Evolutionary conservation across 1,284 basidiomycete species (phyloP).

Genomic region (Ceratobasidium theobromae): DNA sequence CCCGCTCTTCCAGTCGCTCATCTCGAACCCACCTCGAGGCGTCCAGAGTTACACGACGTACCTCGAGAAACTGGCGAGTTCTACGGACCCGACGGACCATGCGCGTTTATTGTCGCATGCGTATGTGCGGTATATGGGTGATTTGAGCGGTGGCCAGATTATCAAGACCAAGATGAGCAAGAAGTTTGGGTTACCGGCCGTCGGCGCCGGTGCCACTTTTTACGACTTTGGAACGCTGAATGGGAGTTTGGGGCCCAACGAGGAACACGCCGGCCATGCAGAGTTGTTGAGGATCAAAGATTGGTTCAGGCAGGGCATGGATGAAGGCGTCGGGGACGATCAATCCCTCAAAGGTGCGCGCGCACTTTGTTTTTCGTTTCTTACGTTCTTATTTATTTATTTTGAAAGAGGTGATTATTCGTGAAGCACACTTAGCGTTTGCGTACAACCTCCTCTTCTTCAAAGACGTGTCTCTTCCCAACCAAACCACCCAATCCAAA

Average conservation of each 20-base stretch:
- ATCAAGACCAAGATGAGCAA: constrained; percentile 65
- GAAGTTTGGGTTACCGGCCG: constrained; percentile 63
- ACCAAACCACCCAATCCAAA: constrained; percentile 39
- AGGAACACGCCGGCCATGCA: constrained; percentile 43
- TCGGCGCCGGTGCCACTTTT: constrained; percentile 55
- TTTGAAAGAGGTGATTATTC: constrained; percentile 49
- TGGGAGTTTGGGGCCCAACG: constrained; percentile 46
- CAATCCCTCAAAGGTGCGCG: constrained; percentile 57
- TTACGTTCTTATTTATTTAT: constrained; percentile 33
- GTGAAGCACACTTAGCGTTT: constrained; percentile 71
- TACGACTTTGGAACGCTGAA: constrained; percentile 67
- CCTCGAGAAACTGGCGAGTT: constrained; percentile 49
- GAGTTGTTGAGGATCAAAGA: constrained; percentile 76
- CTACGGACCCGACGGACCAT: constrained; percentile 50
- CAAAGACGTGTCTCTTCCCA: constrained; percentile 34
- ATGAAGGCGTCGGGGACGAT: constrained; percentile 58
- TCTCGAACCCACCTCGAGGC: constrained; percentile 51
- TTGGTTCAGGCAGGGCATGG: constrained; percentile 75
- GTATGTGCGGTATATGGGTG: constrained; percentile 84
- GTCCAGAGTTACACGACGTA: constrained; percentile 56
- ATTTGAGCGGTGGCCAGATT: constrained; percentile 79
- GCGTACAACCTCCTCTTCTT: constrained; percentile 69
- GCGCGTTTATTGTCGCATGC: constrained; percentile 66
- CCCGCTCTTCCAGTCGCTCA: constrained; percentile 53
- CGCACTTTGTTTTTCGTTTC: neutral